Base-by-base conservation (phyloP, 2,329 filamentous ascomycete genomes). In the Sclerotinia trifoliorum region DNA sequence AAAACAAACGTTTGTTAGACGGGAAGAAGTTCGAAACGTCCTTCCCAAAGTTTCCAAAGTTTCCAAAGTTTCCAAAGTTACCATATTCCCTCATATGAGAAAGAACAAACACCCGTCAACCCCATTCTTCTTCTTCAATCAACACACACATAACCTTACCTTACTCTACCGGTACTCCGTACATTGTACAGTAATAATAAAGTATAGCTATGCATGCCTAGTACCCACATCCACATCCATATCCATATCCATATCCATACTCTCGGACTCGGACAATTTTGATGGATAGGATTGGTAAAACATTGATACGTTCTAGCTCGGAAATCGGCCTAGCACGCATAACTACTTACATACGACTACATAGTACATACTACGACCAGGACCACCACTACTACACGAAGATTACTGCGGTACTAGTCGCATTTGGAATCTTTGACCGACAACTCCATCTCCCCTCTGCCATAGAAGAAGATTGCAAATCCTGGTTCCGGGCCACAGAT, bases 381-480 rank as follows among this genome's bases (percentile, higher is more conserved):
- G 4, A 8, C 32, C 32, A 21, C 51, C 5, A 29, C 15, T 32
- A 55, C 17, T 21, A 13, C 3, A 55, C 52, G 19, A 7, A 35
- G 32, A 35, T 21, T 42, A 21, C 10, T 35, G 29, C 35, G 35
- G 35, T 39, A 1, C 29, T 35, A 35, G 52, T 29, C 35, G 52
- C 52, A 55, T 55, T 35, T 55, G 52, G 35, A 55, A 55, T 55
- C 54, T 39, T 39, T 56, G 54, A 39, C 54, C 54, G 21, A 56
- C 54, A 24, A 56, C 21, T 6, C 35, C 35, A 39, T 39, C 35
- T 39, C 35, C 10, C 5, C 32, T 32, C 32, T 39, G n/a, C 35
- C 32, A 24, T 39, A 17, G 54, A 39, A 56, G 54, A 56, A 39
- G 54, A 24, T 56, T 56, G 32, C 54, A 56, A 56, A 56, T 56